Percentiles rank a stretch among this genome's conserved stretches.
These are phyloP conservation scores for Lactuca saligna DNA, from an alignment of 129 eudicot species.

Conservation along the genomic window DNA sequence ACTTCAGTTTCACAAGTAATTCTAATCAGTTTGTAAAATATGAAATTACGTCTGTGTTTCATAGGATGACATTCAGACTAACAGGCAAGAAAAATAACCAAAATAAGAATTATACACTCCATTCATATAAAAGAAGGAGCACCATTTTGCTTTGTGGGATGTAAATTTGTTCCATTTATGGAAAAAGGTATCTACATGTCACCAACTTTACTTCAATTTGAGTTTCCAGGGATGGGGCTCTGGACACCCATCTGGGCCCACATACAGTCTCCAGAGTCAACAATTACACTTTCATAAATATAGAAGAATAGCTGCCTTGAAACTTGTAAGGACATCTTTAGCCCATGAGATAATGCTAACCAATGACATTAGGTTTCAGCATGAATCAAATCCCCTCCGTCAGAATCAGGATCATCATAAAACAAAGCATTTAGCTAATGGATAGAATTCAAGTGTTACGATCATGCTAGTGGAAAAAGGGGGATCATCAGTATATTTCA, in stretches of 20 bases:
- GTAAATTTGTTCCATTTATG: background rate
- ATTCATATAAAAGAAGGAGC: background rate
- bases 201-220: background rate
- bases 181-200: background rate
- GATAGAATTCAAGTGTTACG: background rate
- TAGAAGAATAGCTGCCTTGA: no score
- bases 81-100: conserved; percentile 1
- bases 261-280: background rate
- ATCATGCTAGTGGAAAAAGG: background rate
- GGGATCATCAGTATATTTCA: background rate
- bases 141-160: background rate
- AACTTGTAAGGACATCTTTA: background rate
- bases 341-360: background rate
- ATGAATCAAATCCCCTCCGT: no score
- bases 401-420: background rate
- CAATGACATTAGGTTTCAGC: background rate
- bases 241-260: no score
- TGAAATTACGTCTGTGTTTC: conserved; percentile 1
- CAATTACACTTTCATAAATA: background rate
- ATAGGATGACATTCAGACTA: conserved; percentile 7
- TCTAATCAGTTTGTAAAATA: conserved; percentile 16
- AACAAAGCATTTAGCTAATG: no score
- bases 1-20: conserved; percentile 5
- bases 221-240: no score
- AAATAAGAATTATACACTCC: background rate